A percentile compares a stretch with the other conserved stretches of the same genome.
Conservation (phyloP, 1,139 yeast genomes). For the Diutina mesorugosa region DNA sequence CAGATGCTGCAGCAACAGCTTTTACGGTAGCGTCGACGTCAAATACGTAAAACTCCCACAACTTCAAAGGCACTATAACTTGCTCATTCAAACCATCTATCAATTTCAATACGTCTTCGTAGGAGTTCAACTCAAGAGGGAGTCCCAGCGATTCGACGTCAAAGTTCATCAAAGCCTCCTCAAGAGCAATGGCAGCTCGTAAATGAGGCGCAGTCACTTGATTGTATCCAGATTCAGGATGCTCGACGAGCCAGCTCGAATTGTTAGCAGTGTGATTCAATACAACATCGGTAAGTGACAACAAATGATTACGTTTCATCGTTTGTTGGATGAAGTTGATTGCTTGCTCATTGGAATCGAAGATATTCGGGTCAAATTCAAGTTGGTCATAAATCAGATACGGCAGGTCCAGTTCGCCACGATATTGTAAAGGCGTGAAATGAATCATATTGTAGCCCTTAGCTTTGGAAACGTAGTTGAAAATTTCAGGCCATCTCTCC, state of each 20-base stretch:
- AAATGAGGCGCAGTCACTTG: conserved; percentile 83
- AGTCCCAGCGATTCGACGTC: conserved; percentile 41
- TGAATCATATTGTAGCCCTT: conserved; percentile 94
- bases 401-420: conserved; percentile 88
- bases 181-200: conserved; percentile 73
- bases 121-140: conserved; percentile 39
- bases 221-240: conserved; percentile 88
- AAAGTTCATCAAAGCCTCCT: conserved; percentile 50
- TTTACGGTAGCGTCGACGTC: conserved; percentile 28
- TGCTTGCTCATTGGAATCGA: conserved; percentile 29
- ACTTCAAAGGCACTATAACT: conserved; percentile 50
- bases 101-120: conserved; percentile 42
- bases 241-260: conserved; percentile 71
- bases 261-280: conserved; percentile 92
- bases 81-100: conserved; percentile 56
- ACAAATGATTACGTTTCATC: conserved; percentile 42
- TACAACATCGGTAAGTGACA: conserved; percentile 83
- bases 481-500: conserved; percentile 53
- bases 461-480: conserved; percentile 36
- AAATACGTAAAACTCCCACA: conserved; percentile 85
- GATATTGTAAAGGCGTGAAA: conserved; percentile 81
- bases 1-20: not conserved
- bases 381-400: conserved; percentile 85
- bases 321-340: conserved; percentile 17
- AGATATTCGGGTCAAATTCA: conserved; percentile 54